phyloP scores from a whole-genome alignment of 2,329 filamentous ascomycete species.

The Epichloe sp. region DNA sequence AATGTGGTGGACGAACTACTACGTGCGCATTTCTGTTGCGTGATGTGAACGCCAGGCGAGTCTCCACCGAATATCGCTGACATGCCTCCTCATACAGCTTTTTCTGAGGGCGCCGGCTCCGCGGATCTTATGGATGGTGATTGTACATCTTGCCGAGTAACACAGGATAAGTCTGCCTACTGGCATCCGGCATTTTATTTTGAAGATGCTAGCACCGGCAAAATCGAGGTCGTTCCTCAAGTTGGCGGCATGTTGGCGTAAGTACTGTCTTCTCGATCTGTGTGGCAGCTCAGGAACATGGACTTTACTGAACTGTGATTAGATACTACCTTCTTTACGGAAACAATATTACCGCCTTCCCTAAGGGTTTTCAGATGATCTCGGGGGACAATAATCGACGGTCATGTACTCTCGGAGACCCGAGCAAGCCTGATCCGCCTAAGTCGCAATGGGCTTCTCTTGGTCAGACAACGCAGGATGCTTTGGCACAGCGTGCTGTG shows the following conservation, averaged over 20 bases:
- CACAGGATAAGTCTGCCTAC: slow-evolving; percentile 76
- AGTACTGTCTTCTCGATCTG: slow-evolving; percentile 23
- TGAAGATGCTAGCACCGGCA: slow-evolving; percentile 47
- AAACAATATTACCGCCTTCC: slow-evolving; percentile 59
- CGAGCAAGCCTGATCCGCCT: slow-evolving; percentile 46
- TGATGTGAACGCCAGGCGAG: neutral
- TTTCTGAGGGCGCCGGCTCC: slow-evolving; percentile 44
- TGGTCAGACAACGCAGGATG: slow-evolving; percentile 51
- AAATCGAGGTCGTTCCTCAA: slow-evolving; percentile 56
- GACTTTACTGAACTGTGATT: neutral
- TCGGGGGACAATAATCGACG: slow-evolving; percentile 57
- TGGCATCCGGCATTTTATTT: slow-evolving; percentile 78
- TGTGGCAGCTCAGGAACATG: neutral
- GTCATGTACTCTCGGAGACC: slow-evolving; percentile 56
- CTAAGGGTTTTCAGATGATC: slow-evolving; percentile 67
- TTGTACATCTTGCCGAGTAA: slow-evolving; percentile 73
- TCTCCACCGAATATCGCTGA: neutral
- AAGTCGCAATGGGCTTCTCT: slow-evolving; percentile 58
- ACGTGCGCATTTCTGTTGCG: neutral
- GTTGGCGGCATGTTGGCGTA: slow-evolving; percentile 77
- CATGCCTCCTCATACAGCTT: slow-evolving; percentile 34
- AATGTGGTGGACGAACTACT: neutral
- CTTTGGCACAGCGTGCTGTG: slow-evolving; percentile 65
- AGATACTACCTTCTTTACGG: slow-evolving; percentile 76
- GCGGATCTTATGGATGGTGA: slow-evolving; percentile 44